Base-by-base conservation (phyloP, 805 yeast genomes). In the Zygosaccharomyces lentus region DNA sequence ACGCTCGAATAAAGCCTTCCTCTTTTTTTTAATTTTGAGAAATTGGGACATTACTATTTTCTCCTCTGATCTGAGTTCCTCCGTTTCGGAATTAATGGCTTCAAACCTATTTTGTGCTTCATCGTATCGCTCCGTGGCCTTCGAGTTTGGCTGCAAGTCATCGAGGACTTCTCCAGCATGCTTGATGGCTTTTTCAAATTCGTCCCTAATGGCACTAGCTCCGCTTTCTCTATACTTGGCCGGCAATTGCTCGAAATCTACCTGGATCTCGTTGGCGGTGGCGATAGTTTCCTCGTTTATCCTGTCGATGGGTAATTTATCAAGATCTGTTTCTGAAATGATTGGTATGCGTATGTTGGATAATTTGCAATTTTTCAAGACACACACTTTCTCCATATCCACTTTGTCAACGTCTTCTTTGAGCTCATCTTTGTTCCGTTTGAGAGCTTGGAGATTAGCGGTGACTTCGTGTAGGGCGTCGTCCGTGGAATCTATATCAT, bases 71-170 rank as follows among this genome's bases (percentile, higher is more conserved):
- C 89, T 77, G 2, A 87, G 81, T 29, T 64, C 66, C 7, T 75
- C 73, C 42, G 84, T 80, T 55, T 86, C 93, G 15, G 71, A 66
- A 46, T 85, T 95, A 39, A 82, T 73, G 6, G 74, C 80, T 7
- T 73, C 71, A 29, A 84, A 71, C 52, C 79, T 78, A 6, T 63
- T 70, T 51, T 84, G 81, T 7, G 84, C 86, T 43, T 84, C 89
- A 29, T 71, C 74, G 36, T 87, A 74, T 56, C 96, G 74, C 43
- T 86, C 95, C 25, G 77, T 68, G 0, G 96, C 96, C 53, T 84
- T 84, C 31, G 80, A 72, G 62, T 88, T 88, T n/a, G 96, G 96
- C 26, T 87, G 80, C 56, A 88, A 40, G 45, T 55, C 39, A 38
- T 62, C 55, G 43, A 69, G 49, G 37, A 58, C 62, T 43, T 67